phyloP scores from a whole-genome alignment of 495 filamentous ascomycete species.

The Penicillium malachiteum region DNA sequence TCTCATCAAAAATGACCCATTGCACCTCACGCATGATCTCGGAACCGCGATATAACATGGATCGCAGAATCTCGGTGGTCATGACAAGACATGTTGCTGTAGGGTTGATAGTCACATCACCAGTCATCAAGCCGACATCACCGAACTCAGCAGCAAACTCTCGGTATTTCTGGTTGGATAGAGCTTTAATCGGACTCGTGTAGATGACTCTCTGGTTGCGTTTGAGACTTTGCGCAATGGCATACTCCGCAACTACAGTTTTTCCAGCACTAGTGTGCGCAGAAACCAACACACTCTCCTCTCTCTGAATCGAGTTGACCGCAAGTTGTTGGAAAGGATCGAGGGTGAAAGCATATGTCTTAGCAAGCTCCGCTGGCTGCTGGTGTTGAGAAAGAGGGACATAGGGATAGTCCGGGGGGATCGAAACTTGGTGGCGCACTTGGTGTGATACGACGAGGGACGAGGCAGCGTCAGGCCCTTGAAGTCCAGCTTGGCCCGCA shows the following conservation, averaged over 20 bases:
- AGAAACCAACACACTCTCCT: slow-evolving; percentile 94
- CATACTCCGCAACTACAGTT: slow-evolving; percentile 96
- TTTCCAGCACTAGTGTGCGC: slow-evolving; percentile 98
- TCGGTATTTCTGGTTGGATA: slow-evolving; percentile 98
- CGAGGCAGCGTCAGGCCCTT: slow-evolving; percentile 58
- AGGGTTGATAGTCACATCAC: slow-evolving; percentile 98
- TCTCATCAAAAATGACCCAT: slow-evolving; percentile 98
- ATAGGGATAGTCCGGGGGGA: slow-evolving; percentile 92
- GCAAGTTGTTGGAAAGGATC: slow-evolving; percentile 96
- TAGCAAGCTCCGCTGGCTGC: slow-evolving; percentile 77
- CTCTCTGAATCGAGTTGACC: slow-evolving; percentile 88
- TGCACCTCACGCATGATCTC: slow-evolving; percentile 99
- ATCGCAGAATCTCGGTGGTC: slow-evolving; percentile 98
- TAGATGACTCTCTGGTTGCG: slow-evolving; percentile 98
- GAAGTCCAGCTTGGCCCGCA: slow-evolving; percentile 76
- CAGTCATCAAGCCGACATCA: slow-evolving; percentile 97
- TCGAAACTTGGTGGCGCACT: slow-evolving; percentile 94
- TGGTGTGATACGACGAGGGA: slow-evolving; percentile 89
- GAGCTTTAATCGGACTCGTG: slow-evolving; percentile 96
- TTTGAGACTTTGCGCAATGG: slow-evolving; percentile 95
- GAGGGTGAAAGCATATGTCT: slow-evolving; percentile 81
- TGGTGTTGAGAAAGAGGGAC: slow-evolving; percentile 89
- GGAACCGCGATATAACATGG: slow-evolving; percentile 96
- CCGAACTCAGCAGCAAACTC: slow-evolving; percentile 95
- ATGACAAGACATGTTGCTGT: slow-evolving; percentile 97